phyloP scores from a whole-genome alignment of 495 filamentous ascomycete genomes.

The Jackrogersella multiformis region DNA sequence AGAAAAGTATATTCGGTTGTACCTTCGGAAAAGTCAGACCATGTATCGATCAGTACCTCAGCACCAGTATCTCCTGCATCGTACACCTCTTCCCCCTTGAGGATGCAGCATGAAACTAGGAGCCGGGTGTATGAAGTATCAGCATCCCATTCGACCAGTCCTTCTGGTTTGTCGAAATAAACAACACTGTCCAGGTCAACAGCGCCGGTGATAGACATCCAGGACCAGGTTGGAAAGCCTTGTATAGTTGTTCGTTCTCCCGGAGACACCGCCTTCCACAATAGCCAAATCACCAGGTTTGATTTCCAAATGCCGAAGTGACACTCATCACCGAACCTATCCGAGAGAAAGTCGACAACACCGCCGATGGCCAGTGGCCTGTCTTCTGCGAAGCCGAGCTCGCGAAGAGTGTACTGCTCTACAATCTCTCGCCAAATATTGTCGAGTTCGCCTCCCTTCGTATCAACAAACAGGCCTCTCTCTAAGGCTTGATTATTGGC shows the following conservation, averaged over 20 bases:
- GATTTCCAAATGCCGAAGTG: conserved; percentile 29
- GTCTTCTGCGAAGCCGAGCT: conserved; percentile 19
- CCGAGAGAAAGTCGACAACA: conserved; percentile 23
- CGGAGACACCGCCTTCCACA: conserved; percentile 15
- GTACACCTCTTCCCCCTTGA: conserved; percentile 13
- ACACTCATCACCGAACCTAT: conserved; percentile 15
- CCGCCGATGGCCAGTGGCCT: conserved; percentile 26
- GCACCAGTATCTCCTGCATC: background rate
- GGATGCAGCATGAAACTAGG: conserved; percentile 9
- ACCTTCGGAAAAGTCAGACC: conserved; percentile 27
- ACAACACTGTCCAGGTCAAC: conserved; percentile 27
- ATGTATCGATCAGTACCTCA: conserved; percentile 9
- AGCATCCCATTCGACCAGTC: conserved; percentile 13
- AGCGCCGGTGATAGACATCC: conserved; percentile 28
- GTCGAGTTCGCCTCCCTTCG: conserved; percentile 12
- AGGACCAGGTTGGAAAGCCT: conserved; percentile 27
- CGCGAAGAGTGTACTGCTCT: conserved; percentile 31
- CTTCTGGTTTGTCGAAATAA: conserved; percentile 23
- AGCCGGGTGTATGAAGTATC: conserved; percentile 5
- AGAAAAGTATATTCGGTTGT: conserved; percentile 1
- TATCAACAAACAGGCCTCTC: conserved; percentile 15
- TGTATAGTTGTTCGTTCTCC: conserved; percentile 4
- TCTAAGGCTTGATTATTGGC: conserved; percentile 2
- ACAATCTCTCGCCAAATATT: conserved; percentile 27
- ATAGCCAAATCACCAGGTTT: conserved; percentile 7